These are phyloP conservation scores for Puccinia coronata DNA, from an alignment of 1,284 basidiomycete genomes.

Conservation along the genomic window DNA sequence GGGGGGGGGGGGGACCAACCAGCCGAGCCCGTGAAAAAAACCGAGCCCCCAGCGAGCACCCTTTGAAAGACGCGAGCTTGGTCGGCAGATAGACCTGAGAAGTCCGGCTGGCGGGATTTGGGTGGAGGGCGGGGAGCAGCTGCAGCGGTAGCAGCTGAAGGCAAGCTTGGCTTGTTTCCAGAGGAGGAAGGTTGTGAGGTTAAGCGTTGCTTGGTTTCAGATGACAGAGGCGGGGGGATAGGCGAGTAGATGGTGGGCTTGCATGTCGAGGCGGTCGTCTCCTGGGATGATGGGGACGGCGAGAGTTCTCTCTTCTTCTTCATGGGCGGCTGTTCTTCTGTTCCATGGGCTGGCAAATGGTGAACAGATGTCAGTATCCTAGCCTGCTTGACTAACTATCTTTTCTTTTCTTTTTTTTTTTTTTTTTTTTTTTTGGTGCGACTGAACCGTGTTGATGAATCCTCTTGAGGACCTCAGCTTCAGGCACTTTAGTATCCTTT, in stretches of 20 bases:
- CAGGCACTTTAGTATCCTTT: background rate
- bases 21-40: constrained; percentile 59
- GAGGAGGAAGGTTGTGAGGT: background rate
- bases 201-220: too few species aligned
- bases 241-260: background rate
- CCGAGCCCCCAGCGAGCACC: constrained; percentile 56
- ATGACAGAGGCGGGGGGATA: background rate
- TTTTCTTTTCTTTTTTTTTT: constrained; percentile 6
- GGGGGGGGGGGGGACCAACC: constrained; percentile 45
- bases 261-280: background rate
- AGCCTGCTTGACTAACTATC: background rate
- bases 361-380: too few species aligned
- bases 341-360: background rate
- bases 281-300: background rate
- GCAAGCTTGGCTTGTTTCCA: background rate
- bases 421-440: background rate
- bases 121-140: background rate
- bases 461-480: constrained; percentile 7
- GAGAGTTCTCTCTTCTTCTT: background rate
- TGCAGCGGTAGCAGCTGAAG: too few species aligned
- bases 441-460: background rate
- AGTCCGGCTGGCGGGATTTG: background rate
- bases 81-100: constrained; percentile 53
- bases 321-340: background rate
- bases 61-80: constrained; percentile 56